Percentiles rank a stretch among this genome's conserved stretches.
These are phyloP conservation scores for Tilletia walkeri DNA, from an alignment of 1,284 basidiomycete genomes.

Conservation along the genomic window DNA sequence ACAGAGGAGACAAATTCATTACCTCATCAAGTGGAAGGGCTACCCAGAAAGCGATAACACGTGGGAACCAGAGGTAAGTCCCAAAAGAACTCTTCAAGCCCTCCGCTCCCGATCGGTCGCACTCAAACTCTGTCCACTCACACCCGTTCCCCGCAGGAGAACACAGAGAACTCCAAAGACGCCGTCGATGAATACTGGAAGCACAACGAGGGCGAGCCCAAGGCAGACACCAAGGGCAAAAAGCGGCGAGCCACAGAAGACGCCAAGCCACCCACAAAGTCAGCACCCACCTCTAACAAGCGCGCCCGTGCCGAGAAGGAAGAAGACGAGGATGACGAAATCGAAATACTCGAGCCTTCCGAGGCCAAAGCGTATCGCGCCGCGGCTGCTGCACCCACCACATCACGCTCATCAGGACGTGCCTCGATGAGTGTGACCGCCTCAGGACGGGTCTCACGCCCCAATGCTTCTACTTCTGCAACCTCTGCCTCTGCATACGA, in stretches of 20 bases:
- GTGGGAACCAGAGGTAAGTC: constrained; percentile 34
- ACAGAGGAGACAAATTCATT: constrained; percentile 27
- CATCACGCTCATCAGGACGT: constrained; percentile 18
- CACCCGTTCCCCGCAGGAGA: background rate
- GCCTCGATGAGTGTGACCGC: constrained; percentile 14
- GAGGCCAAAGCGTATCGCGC: background rate
- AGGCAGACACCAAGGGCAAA: background rate
- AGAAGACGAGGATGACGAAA: constrained; percentile 20
- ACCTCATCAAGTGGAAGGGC: constrained; percentile 40
- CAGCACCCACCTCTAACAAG: background rate
- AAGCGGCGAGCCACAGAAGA: background rate
- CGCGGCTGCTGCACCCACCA: constrained; percentile 20
- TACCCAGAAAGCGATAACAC: constrained; percentile 33
- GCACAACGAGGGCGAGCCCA: constrained; percentile 16
- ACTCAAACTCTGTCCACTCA: background rate
- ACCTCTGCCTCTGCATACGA: background rate
- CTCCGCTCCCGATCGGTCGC: background rate
- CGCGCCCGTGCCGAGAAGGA: background rate
- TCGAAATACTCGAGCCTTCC: constrained; percentile 24
- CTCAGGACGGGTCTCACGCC: constrained; percentile 3
- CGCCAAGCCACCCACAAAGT: background rate
- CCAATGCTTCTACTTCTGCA: background rate
- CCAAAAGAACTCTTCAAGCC: background rate
- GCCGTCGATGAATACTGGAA: constrained; percentile 36
- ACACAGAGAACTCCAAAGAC: constrained; percentile 20